phyloP scores from a whole-genome alignment of 176 grass and related monocot genomes.

The Chrysopogon serrulatus region DNA sequence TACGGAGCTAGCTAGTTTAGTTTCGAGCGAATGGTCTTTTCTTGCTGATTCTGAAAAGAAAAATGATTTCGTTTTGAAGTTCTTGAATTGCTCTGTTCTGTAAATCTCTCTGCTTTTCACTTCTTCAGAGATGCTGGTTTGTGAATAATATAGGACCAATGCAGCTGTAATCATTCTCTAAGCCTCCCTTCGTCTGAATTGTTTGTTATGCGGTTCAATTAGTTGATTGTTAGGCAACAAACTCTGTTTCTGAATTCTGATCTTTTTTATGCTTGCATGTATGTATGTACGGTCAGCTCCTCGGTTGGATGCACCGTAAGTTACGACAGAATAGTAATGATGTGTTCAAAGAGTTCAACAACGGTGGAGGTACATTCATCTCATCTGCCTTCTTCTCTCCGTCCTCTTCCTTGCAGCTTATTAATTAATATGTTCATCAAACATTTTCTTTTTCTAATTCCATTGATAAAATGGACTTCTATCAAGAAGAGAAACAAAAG shows the following conservation, averaged over 20 bases:
- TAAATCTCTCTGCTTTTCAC: neutral
- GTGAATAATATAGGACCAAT: neutral
- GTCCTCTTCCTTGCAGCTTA: neutral
- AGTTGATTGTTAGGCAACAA: neutral
- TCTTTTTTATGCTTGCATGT: neutral
- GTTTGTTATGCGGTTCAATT: neutral
- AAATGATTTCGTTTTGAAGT: neutral
- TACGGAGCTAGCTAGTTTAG: neutral
- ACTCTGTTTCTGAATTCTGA: neutral
- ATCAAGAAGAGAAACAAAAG: neutral
- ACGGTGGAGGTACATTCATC: conserved; percentile 38
- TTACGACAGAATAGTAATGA: conserved; percentile 72
- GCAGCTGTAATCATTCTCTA: neutral
- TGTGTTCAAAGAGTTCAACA: conserved; percentile 61
- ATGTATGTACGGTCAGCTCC: conserved; percentile 37
- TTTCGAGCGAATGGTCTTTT: neutral
- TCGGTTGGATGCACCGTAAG: conserved; percentile 97
- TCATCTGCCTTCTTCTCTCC: neutral
- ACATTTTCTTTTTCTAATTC: neutral
- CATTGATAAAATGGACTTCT: neutral
- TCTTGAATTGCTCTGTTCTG: neutral
- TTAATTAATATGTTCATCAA: neutral
- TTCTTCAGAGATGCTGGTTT: neutral
- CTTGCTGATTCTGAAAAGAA: neutral
- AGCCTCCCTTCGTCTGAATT: neutral